Percentiles rank a stretch among this genome's conserved stretches.
Evolutionary conservation across 495 filamentous ascomycete species (phyloP).

Genomic region (Pyrenopolyporus hunteri): DNA sequence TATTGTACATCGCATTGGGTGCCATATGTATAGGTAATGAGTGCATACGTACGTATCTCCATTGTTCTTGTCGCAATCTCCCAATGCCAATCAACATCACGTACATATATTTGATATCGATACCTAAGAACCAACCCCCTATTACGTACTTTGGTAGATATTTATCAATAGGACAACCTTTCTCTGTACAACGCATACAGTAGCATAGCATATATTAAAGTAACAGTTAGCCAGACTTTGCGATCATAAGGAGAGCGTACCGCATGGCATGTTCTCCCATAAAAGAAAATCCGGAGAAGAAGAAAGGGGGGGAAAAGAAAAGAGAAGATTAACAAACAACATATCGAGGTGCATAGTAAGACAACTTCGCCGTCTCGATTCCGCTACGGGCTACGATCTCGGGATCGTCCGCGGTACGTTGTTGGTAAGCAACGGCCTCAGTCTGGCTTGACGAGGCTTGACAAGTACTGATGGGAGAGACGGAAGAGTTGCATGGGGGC

Average conservation of each 20-base stretch:
- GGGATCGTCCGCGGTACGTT: constrained; percentile 32
- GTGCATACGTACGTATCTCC: not conserved
- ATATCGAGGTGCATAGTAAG: not conserved
- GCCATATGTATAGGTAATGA: no score
- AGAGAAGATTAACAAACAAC: no score
- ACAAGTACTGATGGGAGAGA: constrained; percentile 24
- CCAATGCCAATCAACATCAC: not conserved
- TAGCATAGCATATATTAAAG: constrained; percentile 30
- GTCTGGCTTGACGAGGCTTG: constrained; percentile 15
- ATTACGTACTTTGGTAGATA: no score
- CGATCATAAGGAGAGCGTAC: constrained; percentile 17
- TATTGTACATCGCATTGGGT: no score
- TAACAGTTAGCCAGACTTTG: constrained; percentile 21
- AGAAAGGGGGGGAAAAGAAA: no score
- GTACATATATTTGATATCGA: not conserved
- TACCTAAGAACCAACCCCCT: not conserved
- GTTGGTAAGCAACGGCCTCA: constrained; percentile 12
- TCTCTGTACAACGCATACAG: constrained; percentile 9
- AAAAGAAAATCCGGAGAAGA: no score
- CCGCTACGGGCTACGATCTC: constrained; percentile 5
- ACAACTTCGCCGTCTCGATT: not conserved
- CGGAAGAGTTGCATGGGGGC: constrained; percentile 31
- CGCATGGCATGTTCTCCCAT: no score
- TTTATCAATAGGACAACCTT: not conserved
- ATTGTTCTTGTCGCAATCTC: not conserved